A percentile compares a stretch with the other conserved stretches of the same genome.
These are phyloP conservation scores for Phlegmacium glaucopus DNA, from an alignment of 768 basidiomycete genomes.

Conservation along the genomic window DNA sequence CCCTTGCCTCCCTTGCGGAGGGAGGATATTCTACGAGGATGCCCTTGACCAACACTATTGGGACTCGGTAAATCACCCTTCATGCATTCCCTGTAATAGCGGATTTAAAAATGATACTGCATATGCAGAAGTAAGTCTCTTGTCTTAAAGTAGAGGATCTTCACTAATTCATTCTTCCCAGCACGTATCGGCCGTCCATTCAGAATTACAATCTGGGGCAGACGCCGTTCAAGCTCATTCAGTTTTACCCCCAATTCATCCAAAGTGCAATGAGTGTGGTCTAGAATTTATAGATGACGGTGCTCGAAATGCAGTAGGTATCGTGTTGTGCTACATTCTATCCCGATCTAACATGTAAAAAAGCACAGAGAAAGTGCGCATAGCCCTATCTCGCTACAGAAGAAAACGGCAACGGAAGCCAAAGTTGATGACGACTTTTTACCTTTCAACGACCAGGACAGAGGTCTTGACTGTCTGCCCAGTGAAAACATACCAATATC, in stretches of 20 bases:
- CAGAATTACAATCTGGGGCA: conserved; percentile 30
- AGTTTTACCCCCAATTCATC: conserved; percentile 38
- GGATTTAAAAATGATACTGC: conserved; percentile 31
- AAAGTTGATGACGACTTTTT: neutral
- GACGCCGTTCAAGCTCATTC: conserved; percentile 38
- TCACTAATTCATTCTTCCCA: conserved; percentile 11
- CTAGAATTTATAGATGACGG: conserved; percentile 38
- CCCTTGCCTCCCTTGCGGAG: conserved; percentile 27
- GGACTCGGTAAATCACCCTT: conserved; percentile 34
- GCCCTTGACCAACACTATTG: conserved; percentile 37
- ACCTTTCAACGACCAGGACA: neutral
- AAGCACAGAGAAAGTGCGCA: conserved; percentile 16
- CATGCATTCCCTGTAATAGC: conserved; percentile 27
- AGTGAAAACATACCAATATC: conserved; percentile 6
- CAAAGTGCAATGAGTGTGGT: conserved; percentile 41
- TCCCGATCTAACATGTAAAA: neutral
- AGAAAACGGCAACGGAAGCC: conserved; percentile 2
- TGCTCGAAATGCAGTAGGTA: conserved; percentile 33
- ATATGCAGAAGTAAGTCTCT: conserved; percentile 26
- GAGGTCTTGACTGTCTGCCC: neutral
- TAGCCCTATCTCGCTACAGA: conserved; percentile 3
- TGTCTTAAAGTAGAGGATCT: neutral
- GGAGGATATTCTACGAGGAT: conserved; percentile 30
- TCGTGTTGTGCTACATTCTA: neutral
- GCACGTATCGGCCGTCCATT: conserved; percentile 38